These are phyloP conservation scores for Penicillium alfredii DNA, from an alignment of 495 filamentous ascomycete genomes.

Conservation along the genomic window DNA sequence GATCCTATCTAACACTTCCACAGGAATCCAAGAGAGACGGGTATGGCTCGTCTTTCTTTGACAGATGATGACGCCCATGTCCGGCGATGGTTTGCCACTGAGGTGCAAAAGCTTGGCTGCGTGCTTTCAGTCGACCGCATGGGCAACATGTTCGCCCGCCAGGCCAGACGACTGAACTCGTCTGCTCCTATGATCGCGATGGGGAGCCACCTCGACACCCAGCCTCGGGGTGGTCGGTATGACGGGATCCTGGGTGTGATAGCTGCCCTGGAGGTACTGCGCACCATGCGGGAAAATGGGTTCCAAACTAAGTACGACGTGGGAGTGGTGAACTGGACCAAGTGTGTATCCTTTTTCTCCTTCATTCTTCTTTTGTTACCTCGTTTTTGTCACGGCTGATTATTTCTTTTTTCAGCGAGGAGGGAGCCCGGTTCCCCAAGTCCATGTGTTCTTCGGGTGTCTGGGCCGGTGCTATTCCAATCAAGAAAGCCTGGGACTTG, in stretches of 20 bases:
- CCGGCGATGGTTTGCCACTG: constrained; percentile 64
- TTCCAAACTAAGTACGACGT: constrained; percentile 59
- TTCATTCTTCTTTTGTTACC: constrained; percentile 16
- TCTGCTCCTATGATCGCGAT: constrained; percentile 37
- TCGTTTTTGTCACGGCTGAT: too few species aligned
- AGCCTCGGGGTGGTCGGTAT: constrained; percentile 64
- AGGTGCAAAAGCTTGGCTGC: constrained; percentile 56
- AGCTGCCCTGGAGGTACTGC: constrained; percentile 63
- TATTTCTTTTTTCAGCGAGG: constrained; percentile 42
- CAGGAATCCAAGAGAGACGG: constrained; percentile 37
- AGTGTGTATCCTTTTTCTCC: constrained; percentile 23
- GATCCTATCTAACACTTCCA: constrained; percentile 3
- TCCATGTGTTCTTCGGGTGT: constrained; percentile 72
- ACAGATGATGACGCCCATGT: constrained; percentile 61
- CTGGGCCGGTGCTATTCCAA: constrained; percentile 58
- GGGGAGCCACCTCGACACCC: constrained; percentile 49
- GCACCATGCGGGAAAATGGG: constrained; percentile 56
- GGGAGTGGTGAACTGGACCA: constrained; percentile 73
- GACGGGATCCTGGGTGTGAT: constrained; percentile 69
- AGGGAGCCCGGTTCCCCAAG: constrained; percentile 70
- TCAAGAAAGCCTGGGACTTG: constrained; percentile 54
- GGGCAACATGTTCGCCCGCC: constrained; percentile 68
- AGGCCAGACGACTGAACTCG: constrained; percentile 43
- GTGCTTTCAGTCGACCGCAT: constrained; percentile 52
- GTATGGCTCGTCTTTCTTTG: constrained; percentile 59